Percentiles rank a stretch among this genome's conserved stretches.
phyloP scores from a whole-genome alignment of 495 filamentous ascomycete species.

The Hyaloscypha finlandica region DNA sequence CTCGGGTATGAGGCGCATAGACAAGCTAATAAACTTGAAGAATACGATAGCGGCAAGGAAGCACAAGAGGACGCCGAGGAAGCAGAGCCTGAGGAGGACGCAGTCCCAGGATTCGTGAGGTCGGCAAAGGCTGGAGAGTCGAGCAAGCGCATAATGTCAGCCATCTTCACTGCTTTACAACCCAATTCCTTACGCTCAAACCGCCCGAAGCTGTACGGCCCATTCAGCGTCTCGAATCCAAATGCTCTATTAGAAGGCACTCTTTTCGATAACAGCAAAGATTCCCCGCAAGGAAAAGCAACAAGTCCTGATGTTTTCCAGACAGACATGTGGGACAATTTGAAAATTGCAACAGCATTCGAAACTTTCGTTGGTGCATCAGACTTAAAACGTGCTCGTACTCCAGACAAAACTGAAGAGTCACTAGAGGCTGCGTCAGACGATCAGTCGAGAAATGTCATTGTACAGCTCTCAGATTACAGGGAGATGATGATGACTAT shows the following conservation, averaged over 20 bases:
- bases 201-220: background rate
- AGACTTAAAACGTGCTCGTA: conserved; percentile 33
- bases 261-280: background rate
- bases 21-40: conserved; percentile 30
- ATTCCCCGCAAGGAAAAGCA: background rate
- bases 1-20: conserved; percentile 61
- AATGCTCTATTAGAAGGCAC: background rate
- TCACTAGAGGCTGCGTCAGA: background rate
- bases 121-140: background rate
- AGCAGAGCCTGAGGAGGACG: background rate
- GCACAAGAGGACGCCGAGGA: conserved; percentile 11
- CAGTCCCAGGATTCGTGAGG: background rate
- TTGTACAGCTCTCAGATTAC: conserved; percentile 82
- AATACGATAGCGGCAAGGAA: conserved; percentile 33
- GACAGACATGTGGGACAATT: conserved; percentile 35
- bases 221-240: background rate
- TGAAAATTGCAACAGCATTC: conserved; percentile 39
- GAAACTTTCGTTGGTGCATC: conserved; percentile 29
- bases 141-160: background rate
- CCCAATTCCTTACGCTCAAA: background rate
- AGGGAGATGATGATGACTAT: conserved; percentile 66
- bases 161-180: background rate
- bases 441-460: conserved; percentile 42
- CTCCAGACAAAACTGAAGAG: conserved; percentile 38
- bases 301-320: background rate